Evolutionary conservation across 2,329 filamentous ascomycete genomes (phyloP).

Genomic region (Phaeoacremonium minimum): DNA sequence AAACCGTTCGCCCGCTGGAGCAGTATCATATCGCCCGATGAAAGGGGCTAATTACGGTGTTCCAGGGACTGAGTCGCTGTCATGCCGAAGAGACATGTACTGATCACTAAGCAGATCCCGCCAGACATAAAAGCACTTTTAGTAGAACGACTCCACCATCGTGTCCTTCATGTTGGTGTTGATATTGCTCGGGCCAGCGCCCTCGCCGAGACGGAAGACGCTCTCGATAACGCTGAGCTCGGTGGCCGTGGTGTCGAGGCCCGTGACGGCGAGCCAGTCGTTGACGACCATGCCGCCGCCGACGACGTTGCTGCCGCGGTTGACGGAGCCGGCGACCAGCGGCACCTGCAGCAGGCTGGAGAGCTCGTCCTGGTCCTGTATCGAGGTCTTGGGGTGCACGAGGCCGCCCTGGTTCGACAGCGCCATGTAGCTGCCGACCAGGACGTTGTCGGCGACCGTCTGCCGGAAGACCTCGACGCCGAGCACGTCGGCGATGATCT

Average conservation of each 20-base stretch:
- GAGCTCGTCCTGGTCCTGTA: slow-evolving; percentile 97
- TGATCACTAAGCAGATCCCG: no score
- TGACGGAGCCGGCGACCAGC: slow-evolving; percentile 89
- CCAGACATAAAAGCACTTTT: no score
- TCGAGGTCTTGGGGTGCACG: slow-evolving; percentile 93
- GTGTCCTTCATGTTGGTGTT: slow-evolving; percentile 90
- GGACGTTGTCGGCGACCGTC: slow-evolving; percentile 94
- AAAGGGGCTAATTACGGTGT: no score
- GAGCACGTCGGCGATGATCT: slow-evolving; percentile 93
- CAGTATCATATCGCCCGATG: no score
- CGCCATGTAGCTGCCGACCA: slow-evolving; percentile 95
- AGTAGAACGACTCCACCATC: slow-evolving; percentile 99
- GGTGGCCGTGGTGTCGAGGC: slow-evolving; percentile 92
- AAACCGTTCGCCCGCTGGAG: no score
- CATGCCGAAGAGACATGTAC: no score
- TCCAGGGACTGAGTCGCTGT: no score
- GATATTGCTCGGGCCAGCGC: slow-evolving; percentile 71
- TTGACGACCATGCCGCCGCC: slow-evolving; percentile 96
- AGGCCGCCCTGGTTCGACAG: slow-evolving; percentile 94
- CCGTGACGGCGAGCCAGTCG: slow-evolving; percentile 94
- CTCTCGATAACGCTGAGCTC: slow-evolving; percentile 95
- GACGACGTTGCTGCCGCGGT: slow-evolving; percentile 90
- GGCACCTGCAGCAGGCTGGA: slow-evolving; percentile 91
- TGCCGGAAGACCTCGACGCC: slow-evolving; percentile 89
- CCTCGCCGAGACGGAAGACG: slow-evolving; percentile 92